A percentile compares a stretch with the other conserved stretches of the same genome.
Evolutionary conservation across 371 early-diverging fungal species (phyloP).

Genomic region (Mucor indicus): DNA sequence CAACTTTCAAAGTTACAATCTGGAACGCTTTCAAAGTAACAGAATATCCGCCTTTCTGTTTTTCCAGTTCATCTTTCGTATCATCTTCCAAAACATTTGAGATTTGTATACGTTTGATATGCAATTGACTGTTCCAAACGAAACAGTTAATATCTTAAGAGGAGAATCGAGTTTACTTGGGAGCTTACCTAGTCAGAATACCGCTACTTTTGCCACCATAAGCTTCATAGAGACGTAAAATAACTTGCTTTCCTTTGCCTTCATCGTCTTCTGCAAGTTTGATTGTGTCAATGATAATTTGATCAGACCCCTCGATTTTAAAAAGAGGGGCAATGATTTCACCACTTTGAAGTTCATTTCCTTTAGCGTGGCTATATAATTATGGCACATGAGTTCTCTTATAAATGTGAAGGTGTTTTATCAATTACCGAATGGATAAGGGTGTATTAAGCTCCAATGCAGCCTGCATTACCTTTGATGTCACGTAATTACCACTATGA

Average conservation of each 20-base stretch:
- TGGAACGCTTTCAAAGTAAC: slow-evolving; percentile 48
- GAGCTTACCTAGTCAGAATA: slow-evolving; percentile 54
- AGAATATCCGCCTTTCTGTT: slow-evolving; percentile 9
- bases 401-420: background rate
- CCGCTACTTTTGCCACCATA: slow-evolving; percentile 83
- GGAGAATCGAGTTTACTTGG: background rate
- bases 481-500: slow-evolving; percentile 75
- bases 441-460: slow-evolving; percentile 90
- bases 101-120: slow-evolving; percentile 28
- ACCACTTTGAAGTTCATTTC: slow-evolving; percentile 5
- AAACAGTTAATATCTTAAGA: background rate
- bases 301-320: slow-evolving; percentile 27
- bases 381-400: background rate
- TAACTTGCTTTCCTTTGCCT: slow-evolving; percentile 40
- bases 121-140: slow-evolving; percentile 22
- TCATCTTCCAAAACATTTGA: slow-evolving; percentile 54
- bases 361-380: slow-evolving; percentile 11
- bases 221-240: slow-evolving; percentile 88
- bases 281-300: slow-evolving; percentile 85
- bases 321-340: slow-evolving; percentile 26
- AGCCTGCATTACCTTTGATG: slow-evolving; percentile 78
- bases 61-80: slow-evolving; percentile 3
- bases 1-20: slow-evolving; percentile 44
- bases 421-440: slow-evolving; percentile 56
- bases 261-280: slow-evolving; percentile 81